Evolutionary conservation across 1,284 basidiomycete species (phyloP).

Genomic region (Omphalotus olearius): DNA sequence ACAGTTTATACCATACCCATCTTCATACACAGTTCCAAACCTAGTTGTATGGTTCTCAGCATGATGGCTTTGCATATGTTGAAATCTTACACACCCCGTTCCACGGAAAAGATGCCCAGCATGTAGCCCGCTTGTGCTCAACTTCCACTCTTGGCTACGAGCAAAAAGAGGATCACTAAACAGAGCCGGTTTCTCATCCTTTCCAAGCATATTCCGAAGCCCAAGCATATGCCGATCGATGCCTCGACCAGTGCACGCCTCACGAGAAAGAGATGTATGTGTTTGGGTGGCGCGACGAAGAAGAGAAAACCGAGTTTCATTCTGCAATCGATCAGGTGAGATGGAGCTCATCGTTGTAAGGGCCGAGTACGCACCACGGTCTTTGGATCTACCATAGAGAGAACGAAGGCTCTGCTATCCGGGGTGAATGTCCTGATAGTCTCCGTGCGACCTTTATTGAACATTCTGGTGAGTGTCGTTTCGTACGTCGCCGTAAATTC

Average conservation of each 20-base stretch:
- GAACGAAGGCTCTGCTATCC: slow-evolving; percentile 79
- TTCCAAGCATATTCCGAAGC: slow-evolving; percentile 65
- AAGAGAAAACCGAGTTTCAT: slow-evolving; percentile 42
- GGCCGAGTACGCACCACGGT: slow-evolving; percentile 36
- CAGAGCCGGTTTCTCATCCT: slow-evolving; percentile 38
- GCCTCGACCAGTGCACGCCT: slow-evolving; percentile 81
- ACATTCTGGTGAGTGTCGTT: slow-evolving; percentile 89
- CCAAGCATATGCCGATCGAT: slow-evolving; percentile 93
- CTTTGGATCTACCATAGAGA: slow-evolving; percentile 63
- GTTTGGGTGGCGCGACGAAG: slow-evolving; percentile 69
- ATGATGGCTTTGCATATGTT: background rate
- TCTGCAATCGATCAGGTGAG: slow-evolving; percentile 27
- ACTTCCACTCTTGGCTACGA: slow-evolving; percentile 82
- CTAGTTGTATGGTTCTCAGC: slow-evolving; percentile 29
- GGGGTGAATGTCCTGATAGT: slow-evolving; percentile 80
- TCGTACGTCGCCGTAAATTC: slow-evolving; percentile 91
- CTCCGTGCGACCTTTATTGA: slow-evolving; percentile 90
- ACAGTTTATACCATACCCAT: slow-evolving; percentile 95
- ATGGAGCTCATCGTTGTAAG: background rate
- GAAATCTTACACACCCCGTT: slow-evolving; percentile 61
- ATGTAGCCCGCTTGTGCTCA: slow-evolving; percentile 90
- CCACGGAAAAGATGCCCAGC: slow-evolving; percentile 87
- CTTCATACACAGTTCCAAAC: slow-evolving; percentile 75
- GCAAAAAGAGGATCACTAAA: slow-evolving; percentile 81
- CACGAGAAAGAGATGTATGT: slow-evolving; percentile 76